A percentile compares a stretch with the other conserved stretches of the same genome.
phyloP scores from a whole-genome alignment of 371 early-diverging fungal species.

The Mortierella sp. region DNA sequence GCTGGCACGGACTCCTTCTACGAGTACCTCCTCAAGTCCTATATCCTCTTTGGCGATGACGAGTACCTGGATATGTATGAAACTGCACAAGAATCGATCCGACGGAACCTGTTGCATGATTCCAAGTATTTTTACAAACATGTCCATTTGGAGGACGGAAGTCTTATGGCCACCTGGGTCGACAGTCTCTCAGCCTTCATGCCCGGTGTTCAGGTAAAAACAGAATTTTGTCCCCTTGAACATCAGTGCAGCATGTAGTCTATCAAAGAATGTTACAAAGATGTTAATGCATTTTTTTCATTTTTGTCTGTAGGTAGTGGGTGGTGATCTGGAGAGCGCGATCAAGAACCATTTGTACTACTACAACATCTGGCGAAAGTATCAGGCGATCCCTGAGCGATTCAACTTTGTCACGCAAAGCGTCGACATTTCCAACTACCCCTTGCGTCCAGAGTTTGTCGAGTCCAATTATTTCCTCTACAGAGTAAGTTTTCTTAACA shows the following conservation, averaged over 20 bases:
- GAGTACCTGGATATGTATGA: constrained; percentile 85
- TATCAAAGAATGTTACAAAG: not conserved
- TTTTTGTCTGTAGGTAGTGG: constrained; percentile 66
- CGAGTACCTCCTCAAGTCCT: constrained; percentile 94
- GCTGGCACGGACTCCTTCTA: constrained; percentile 96
- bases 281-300: not conserved
- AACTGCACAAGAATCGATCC: constrained; percentile 81
- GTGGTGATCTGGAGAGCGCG: constrained; percentile 90
- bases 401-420: constrained; percentile 79
- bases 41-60: constrained; percentile 88
- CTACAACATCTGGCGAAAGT: constrained; percentile 89
- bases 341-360: constrained; percentile 86
- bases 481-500: constrained; percentile 61
- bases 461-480: constrained; percentile 96
- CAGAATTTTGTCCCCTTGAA: not conserved
- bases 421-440: constrained; percentile 82
- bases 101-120: constrained; percentile 75
- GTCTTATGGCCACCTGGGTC: constrained; percentile 83
- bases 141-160: constrained; percentile 84
- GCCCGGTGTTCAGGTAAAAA: constrained; percentile 88
- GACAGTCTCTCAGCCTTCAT: constrained; percentile 95
- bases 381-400: constrained; percentile 89
- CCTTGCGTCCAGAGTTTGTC: constrained; percentile 93
- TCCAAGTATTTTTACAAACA: constrained; percentile 88
- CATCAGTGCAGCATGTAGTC: not conserved